A percentile compares a stretch with the other conserved stretches of the same genome.
Conservation (phyloP, 108 stramenopile species). For the Ochromonas danica region DNA sequence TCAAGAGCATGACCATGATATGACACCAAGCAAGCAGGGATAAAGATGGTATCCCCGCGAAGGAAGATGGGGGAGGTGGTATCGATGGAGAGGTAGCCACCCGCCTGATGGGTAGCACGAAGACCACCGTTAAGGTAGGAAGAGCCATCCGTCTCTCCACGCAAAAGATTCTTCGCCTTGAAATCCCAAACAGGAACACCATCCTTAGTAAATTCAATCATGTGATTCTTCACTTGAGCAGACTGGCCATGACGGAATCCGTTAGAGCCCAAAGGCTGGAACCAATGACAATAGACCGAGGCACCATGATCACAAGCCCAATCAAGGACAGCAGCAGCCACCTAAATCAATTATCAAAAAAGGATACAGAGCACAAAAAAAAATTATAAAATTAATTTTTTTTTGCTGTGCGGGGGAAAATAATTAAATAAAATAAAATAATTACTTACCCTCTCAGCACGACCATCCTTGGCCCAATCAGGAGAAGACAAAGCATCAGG, state of each 20-base stretch:
- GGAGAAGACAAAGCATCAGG: slow-evolving; percentile 71
- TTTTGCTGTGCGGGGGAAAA: no score
- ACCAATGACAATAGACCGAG: slow-evolving; percentile 91
- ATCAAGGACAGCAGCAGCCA: slow-evolving; percentile 36
- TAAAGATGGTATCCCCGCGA: slow-evolving; percentile 86
- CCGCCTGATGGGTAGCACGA: slow-evolving; percentile 84
- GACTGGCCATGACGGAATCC: slow-evolving; percentile 85
- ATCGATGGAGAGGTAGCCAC: slow-evolving; percentile 84
- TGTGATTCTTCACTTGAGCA: slow-evolving; percentile 89
- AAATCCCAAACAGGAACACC: slow-evolving; percentile 79
- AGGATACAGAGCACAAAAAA: neutral
- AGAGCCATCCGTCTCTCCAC: slow-evolving; percentile 80
- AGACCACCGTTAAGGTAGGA: slow-evolving; percentile 92
- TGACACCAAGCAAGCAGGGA: slow-evolving; percentile 79
- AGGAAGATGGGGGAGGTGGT: slow-evolving; percentile 81
- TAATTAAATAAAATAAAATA: neutral
- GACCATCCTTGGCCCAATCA: slow-evolving; percentile 64
- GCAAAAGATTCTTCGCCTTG: slow-evolving; percentile 82
- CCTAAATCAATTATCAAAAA: neutral
- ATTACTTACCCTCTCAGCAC: slow-evolving; percentile 72
- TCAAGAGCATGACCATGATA: slow-evolving; percentile 89
- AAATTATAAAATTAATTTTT: neutral
- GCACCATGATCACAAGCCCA: slow-evolving; percentile 86
- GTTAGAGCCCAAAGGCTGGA: slow-evolving; percentile 84
- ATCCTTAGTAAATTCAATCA: slow-evolving; percentile 79